Conservation (phyloP, 2,329 filamentous ascomycete genomes). For the Xylaria sp. region DNA sequence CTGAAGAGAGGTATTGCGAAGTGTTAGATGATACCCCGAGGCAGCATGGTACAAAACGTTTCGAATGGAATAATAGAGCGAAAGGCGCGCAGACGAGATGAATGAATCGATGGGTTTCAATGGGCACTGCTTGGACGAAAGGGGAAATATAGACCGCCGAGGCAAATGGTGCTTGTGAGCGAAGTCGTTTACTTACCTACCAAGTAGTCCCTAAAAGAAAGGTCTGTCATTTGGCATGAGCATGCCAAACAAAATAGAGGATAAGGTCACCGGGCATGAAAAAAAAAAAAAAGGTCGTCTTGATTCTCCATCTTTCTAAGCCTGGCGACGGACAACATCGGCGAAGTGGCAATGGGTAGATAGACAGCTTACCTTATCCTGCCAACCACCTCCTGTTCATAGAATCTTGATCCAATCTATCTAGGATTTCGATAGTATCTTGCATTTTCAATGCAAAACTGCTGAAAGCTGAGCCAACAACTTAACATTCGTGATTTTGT, state of each 20-base stretch:
- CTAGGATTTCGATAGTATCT: background rate
- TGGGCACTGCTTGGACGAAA: background rate
- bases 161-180: background rate
- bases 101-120: background rate
- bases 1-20: background rate
- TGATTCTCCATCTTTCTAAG: constrained; percentile 13
- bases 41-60: constrained; percentile 2
- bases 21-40: constrained; percentile 25
- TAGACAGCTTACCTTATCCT: constrained; percentile 7
- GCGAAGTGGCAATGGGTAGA: constrained; percentile 7
- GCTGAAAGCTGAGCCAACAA: constrained; percentile 1
- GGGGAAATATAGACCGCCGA: background rate
- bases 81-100: background rate
- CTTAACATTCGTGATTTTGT: background rate
- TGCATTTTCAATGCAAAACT: constrained; percentile 18
- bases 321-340: background rate
- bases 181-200: constrained; percentile 1
- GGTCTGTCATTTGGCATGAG: background rate
- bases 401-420: constrained; percentile 15
- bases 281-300: constrained; percentile 5
- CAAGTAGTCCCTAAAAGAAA: background rate
- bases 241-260: background rate
- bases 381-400: constrained; percentile 1
- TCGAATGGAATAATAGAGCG: background rate
- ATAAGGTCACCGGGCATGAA: background rate